Percentiles rank a stretch among this genome's conserved stretches.
These are phyloP conservation scores for Hypoxylon sp. DNA, from an alignment of 2,329 filamentous ascomycete species.

Conservation along the genomic window DNA sequence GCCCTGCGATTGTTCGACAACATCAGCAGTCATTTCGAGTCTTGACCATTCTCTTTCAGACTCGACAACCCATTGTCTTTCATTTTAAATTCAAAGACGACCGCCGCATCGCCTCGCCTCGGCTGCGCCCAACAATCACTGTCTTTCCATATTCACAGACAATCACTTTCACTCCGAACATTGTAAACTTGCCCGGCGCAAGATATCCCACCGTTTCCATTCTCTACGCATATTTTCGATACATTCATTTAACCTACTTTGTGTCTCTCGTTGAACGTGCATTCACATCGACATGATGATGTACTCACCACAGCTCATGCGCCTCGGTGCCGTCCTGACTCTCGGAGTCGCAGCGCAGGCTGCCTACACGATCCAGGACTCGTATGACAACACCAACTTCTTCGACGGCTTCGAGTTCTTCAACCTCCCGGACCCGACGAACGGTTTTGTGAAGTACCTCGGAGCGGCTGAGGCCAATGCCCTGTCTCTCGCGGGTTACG, in stretches of 20 bases:
- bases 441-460: constrained; percentile 80
- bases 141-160: neutral
- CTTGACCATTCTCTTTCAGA: constrained; percentile 35
- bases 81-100: constrained; percentile 32
- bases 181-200: constrained; percentile 47
- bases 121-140: constrained; percentile 6
- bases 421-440: constrained; percentile 73
- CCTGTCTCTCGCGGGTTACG: constrained; percentile 69
- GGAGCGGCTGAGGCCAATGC: constrained; percentile 68
- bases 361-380: constrained; percentile 62
- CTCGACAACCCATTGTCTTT: constrained; percentile 22
- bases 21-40: constrained; percentile 32
- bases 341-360: constrained; percentile 44
- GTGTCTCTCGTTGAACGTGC: constrained; percentile 21
- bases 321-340: constrained; percentile 46
- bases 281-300: constrained; percentile 39
- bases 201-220: constrained; percentile 21
- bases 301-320: constrained; percentile 44
- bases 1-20: constrained; percentile 40
- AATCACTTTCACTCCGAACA: constrained; percentile 12
- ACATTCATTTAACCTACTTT: constrained; percentile 21
- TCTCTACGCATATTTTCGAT: constrained; percentile 20
- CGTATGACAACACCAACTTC: constrained; percentile 67
- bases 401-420: constrained; percentile 70
- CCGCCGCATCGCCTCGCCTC: neutral